Evolutionary conservation across 2,329 filamentous ascomycete genomes (phyloP).

Genomic region (Fusarium sambucinum): DNA sequence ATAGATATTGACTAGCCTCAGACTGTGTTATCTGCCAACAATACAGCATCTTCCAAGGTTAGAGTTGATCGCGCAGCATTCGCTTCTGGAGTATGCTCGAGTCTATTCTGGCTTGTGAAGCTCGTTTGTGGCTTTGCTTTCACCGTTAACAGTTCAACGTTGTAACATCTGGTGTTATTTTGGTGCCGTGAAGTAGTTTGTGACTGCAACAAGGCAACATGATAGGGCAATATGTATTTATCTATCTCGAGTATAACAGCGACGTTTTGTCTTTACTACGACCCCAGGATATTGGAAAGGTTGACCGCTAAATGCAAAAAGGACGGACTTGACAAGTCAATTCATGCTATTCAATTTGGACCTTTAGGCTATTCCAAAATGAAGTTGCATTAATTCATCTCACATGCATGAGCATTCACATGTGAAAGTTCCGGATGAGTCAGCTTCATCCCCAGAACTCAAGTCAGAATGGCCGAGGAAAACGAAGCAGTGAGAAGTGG

Average conservation of each 20-base stretch:
- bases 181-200: neutral
- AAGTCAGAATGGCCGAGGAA: constrained; percentile 11
- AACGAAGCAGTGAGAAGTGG: constrained; percentile 18
- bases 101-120: neutral
- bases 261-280: too few relatives aligned
- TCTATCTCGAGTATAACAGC: too few relatives aligned
- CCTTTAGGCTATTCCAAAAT: neutral
- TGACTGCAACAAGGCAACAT: too few relatives aligned
- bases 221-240: too few relatives aligned
- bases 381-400: neutral
- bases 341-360: neutral
- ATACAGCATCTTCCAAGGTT: neutral
- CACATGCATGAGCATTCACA: constrained; percentile 3
- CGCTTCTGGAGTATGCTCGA: too few relatives aligned
- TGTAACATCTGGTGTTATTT: neutral
- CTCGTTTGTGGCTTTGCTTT: neutral
- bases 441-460: constrained; percentile 16
- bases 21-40: neutral
- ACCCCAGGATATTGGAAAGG: too few relatives aligned
- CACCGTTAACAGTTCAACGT: neutral
- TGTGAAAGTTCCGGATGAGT: constrained; percentile 33
- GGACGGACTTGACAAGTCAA: too few relatives aligned
- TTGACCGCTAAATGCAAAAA: too few relatives aligned
- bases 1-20: neutral
- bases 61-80: too few relatives aligned